phyloP scores from a whole-genome alignment of 306 rosid genomes.

The Mucuna pruriens region DNA sequence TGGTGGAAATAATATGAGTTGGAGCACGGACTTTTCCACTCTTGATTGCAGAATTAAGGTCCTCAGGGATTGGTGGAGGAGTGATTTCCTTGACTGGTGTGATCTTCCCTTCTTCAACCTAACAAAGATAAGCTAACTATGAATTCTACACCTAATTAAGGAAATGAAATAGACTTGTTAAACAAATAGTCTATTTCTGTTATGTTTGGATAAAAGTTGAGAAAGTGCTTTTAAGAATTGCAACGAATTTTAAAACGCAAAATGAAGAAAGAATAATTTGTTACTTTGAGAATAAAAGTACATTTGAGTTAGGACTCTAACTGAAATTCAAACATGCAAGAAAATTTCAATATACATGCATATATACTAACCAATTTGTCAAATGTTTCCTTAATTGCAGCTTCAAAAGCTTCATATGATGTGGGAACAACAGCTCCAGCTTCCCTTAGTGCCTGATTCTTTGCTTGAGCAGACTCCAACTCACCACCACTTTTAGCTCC shows the following conservation, averaged over 20 bases:
- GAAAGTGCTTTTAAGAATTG: too few relatives aligned
- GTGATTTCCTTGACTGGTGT: slow-evolving; percentile 78
- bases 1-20: slow-evolving; percentile 96
- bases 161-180: slow-evolving; percentile 26
- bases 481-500: slow-evolving; percentile 99
- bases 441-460: slow-evolving; percentile 89
- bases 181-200: neutral
- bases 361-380: slow-evolving; percentile 83
- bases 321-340: too few relatives aligned
- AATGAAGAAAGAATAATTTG: too few relatives aligned
- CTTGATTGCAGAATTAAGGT: slow-evolving; percentile 80
- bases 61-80: slow-evolving; percentile 98
- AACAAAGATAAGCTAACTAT: slow-evolving; percentile 26
- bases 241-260: too few relatives aligned
- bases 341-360: slow-evolving; percentile 39
- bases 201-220: too few relatives aligned
- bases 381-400: slow-evolving; percentile 78
- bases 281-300: too few relatives aligned
- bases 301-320: too few relatives aligned
- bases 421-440: slow-evolving; percentile 99
- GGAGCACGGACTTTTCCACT: slow-evolving; percentile 99
- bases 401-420: slow-evolving; percentile 87
- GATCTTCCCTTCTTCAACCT: slow-evolving; percentile 79
- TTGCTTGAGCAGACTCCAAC: slow-evolving; percentile 97
- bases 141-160: slow-evolving; percentile 22